These are phyloP conservation scores for Chenopodium formosanum DNA, from an alignment of 148 eudicot species.

Conservation along the genomic window DNA sequence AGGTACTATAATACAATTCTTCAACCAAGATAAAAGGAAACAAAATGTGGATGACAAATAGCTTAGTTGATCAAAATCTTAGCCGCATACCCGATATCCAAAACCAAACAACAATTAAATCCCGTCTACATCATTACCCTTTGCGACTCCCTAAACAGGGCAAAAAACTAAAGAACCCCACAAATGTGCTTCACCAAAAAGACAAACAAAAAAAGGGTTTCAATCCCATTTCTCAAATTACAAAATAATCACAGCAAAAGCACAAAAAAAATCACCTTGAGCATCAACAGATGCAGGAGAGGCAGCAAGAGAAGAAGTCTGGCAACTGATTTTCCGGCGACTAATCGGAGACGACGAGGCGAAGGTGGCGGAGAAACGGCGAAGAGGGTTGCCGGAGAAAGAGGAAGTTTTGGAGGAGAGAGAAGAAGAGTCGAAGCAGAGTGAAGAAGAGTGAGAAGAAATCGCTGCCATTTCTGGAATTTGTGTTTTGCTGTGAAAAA, in stretches of 20 bases:
- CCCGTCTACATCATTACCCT: too few species aligned
- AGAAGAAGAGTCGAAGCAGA: conserved; percentile 36
- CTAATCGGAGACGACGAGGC: conserved; percentile 26
- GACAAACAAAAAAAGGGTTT: not conserved
- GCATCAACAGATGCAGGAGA: conserved; percentile 33
- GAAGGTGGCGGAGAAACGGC: conserved; percentile 28
- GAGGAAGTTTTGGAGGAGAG: conserved; percentile 41
- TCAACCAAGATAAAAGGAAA: too few species aligned
- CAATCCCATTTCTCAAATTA: not conserved
- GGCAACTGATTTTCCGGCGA: conserved; percentile 47
- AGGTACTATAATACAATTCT: too few species aligned
- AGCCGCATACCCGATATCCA: too few species aligned
- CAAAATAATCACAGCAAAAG: not conserved
- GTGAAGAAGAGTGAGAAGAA: conserved; percentile 30
- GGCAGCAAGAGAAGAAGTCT: conserved; percentile 38
- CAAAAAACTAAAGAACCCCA: too few species aligned
- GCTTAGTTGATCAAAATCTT: too few species aligned
- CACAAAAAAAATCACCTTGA: conserved; percentile 38
- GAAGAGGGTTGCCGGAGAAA: conserved; percentile 19
- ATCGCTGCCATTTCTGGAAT: conserved; percentile 33
- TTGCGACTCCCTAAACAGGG: too few species aligned
- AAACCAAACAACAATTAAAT: too few species aligned
- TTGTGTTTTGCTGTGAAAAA: not conserved
- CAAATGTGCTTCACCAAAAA: too few species aligned
- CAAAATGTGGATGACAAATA: too few species aligned